A percentile compares a stretch with the other conserved stretches of the same genome.
phyloP scores from a whole-genome alignment of 192 early-diverging fungal species.

The Backusella sp. region DNA sequence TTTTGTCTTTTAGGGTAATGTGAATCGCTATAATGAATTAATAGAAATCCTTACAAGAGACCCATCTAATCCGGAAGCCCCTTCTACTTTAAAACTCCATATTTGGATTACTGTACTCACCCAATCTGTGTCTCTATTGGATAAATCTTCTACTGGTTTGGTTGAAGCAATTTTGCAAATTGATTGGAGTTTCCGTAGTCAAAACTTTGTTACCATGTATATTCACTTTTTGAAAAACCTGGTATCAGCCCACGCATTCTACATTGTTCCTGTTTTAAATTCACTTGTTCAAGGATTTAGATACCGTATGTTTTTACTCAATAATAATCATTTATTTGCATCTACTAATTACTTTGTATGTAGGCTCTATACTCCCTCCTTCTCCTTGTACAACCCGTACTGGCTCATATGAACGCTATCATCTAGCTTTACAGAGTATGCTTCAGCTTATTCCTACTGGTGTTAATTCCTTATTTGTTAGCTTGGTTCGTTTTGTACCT shows the following conservation, averaged over 20 bases:
- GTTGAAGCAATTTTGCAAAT: slow-evolving; percentile 60
- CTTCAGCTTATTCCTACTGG: slow-evolving; percentile 71
- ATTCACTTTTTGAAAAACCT: slow-evolving; percentile 65
- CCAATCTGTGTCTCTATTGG: slow-evolving; percentile 41
- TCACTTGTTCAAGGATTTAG: slow-evolving; percentile 57
- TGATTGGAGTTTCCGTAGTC: slow-evolving; percentile 54
- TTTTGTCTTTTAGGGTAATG: slow-evolving; percentile 23
- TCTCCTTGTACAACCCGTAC: slow-evolving; percentile 17
- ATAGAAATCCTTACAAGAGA: slow-evolving; percentile 27
- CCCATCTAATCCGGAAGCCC: slow-evolving; percentile 11
- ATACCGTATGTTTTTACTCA: slow-evolving; percentile 40
- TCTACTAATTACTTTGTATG: neutral
- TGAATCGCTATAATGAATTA: slow-evolving; percentile 29
- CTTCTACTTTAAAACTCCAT: slow-evolving; percentile 28
- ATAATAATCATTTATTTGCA: neutral
- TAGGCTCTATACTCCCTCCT: slow-evolving; percentile 19
- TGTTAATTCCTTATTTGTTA: slow-evolving; percentile 55
- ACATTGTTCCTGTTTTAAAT: slow-evolving; percentile 57
- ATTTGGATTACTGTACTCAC: slow-evolving; percentile 47
- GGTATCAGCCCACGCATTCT: slow-evolving; percentile 70
- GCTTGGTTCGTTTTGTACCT: slow-evolving; percentile 68
- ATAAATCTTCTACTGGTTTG: slow-evolving; percentile 42
- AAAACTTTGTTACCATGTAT: slow-evolving; percentile 54
- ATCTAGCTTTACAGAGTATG: slow-evolving; percentile 58
- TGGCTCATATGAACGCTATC: slow-evolving; percentile 57